Conservation (phyloP, 2,329 filamentous ascomycete genomes). For the Plenodomus lindquistii region DNA sequence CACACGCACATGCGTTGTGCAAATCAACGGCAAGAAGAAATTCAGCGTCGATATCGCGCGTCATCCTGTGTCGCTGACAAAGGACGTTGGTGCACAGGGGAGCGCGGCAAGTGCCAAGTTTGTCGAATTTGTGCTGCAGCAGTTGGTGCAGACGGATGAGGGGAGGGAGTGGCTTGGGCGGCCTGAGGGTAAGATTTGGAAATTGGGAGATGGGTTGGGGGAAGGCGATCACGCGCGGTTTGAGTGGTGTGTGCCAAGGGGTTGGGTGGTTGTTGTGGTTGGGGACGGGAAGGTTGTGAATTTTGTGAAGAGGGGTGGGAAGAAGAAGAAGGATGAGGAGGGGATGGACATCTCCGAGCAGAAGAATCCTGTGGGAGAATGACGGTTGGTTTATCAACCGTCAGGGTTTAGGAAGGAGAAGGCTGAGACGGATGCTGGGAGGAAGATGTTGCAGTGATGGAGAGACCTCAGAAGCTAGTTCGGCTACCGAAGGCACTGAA, state of each 20-base stretch:
- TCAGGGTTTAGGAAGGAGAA: no score
- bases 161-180: conserved; percentile 59
- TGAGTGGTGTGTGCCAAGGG: conserved; percentile 18
- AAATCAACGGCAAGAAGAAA: conserved; percentile 78
- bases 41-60: conserved; percentile 68
- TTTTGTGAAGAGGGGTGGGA: conserved; percentile 58
- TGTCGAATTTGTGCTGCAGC: conserved; percentile 64
- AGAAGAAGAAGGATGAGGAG: background rate
- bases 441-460: no score
- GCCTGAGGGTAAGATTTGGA: conserved; percentile 40
- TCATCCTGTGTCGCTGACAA: conserved; percentile 38
- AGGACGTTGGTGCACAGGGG: conserved; percentile 26
- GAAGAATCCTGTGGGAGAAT: no score
- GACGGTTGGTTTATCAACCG: no score
- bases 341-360: background rate
- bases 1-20: conserved; percentile 66
- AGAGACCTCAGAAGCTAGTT: no score
- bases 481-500: no score
- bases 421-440: no score
- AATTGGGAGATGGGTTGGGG: conserved; percentile 2
- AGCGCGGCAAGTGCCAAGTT: conserved; percentile 10
- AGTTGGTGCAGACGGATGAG: conserved; percentile 64
- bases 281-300: conserved; percentile 71
- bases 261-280: conserved; percentile 65
- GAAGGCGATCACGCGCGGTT: conserved; percentile 6